These are phyloP conservation scores for Candida bentonensis DNA, from an alignment of 805 yeast genomes.

Conservation along the genomic window DNA sequence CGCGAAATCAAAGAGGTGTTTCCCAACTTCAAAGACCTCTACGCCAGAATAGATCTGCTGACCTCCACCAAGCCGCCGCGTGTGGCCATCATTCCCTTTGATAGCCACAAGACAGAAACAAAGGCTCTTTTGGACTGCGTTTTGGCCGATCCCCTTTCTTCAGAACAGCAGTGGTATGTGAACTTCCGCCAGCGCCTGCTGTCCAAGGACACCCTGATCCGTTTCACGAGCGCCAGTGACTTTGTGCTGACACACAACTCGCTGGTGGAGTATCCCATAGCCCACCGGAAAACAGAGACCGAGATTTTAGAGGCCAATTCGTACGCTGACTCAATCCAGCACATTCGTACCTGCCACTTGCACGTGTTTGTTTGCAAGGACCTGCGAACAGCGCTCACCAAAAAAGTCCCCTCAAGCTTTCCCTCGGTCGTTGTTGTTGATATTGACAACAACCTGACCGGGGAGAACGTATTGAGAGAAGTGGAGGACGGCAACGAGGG, in stretches of 20 bases:
- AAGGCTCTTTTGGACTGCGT: constrained; percentile 17
- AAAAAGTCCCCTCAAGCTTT: constrained; percentile 8
- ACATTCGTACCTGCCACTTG: constrained; percentile 16
- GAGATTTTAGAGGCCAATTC: constrained; percentile 21
- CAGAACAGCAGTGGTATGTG: constrained; percentile 18
- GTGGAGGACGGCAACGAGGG: constrained; percentile 1
- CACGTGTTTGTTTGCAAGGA: constrained; percentile 13
- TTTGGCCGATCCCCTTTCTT: constrained; percentile 22
- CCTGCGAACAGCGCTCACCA: constrained; percentile 10
- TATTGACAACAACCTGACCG: not conserved
- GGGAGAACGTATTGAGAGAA: constrained; percentile 4
- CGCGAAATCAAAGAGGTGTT: constrained; percentile 11
- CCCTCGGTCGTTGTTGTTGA: constrained; percentile 13
- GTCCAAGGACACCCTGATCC: constrained; percentile 20
- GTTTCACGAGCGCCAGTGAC: constrained; percentile 15
- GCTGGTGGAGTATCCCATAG: constrained; percentile 17
- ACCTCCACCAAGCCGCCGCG: constrained; percentile 11
- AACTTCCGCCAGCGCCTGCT: constrained; percentile 16
- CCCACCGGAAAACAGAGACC: constrained; percentile 12
- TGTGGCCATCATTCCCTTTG: constrained; percentile 18
- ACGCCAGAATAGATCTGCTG: constrained; percentile 15
- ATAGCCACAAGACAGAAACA: constrained; percentile 11
- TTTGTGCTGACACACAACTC: constrained; percentile 21
- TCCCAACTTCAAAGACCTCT: constrained; percentile 15
- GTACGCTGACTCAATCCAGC: constrained; percentile 16